phyloP scores from a whole-genome alignment of 1,284 basidiomycete genomes.

The Tylopilus sp. region DNA sequence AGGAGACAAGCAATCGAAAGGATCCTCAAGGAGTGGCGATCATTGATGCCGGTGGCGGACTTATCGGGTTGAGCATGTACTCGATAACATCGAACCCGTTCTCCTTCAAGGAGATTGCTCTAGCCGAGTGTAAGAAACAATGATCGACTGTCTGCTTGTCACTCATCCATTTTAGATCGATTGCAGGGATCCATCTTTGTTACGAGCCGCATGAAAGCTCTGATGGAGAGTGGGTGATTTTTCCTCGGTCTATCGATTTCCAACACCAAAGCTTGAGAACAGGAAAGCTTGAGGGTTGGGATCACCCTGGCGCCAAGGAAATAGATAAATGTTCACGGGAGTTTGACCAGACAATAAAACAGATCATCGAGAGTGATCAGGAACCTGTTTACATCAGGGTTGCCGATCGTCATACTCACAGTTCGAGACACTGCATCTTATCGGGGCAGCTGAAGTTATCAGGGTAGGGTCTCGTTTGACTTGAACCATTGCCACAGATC shows the following conservation, averaged over 20 bases:
- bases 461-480: slow-evolving; percentile 3
- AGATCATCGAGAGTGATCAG: neutral
- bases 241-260: neutral
- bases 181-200: neutral
- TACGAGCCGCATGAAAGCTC: neutral
- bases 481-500: slow-evolving; percentile 15
- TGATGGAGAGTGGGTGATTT: neutral
- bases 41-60: neutral
- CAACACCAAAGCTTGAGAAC: neutral
- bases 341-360: neutral
- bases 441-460: slow-evolving; percentile 10
- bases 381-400: neutral
- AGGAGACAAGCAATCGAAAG: neutral
- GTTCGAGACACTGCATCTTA: neutral
- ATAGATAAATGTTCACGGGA: neutral
- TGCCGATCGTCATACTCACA: neutral
- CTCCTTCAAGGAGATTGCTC: slow-evolving; percentile 34
- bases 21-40: neutral
- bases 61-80: neutral
- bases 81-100: neutral
- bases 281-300: neutral
- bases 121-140: slow-evolving; percentile 34
- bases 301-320: neutral
- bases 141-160: neutral
- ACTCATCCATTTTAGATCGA: neutral